Evolutionary conservation across 768 basidiomycete species (phyloP), one percentile per base, ranked within the genome.

Genomic region (Multifurca ochricompacta): DNA sequence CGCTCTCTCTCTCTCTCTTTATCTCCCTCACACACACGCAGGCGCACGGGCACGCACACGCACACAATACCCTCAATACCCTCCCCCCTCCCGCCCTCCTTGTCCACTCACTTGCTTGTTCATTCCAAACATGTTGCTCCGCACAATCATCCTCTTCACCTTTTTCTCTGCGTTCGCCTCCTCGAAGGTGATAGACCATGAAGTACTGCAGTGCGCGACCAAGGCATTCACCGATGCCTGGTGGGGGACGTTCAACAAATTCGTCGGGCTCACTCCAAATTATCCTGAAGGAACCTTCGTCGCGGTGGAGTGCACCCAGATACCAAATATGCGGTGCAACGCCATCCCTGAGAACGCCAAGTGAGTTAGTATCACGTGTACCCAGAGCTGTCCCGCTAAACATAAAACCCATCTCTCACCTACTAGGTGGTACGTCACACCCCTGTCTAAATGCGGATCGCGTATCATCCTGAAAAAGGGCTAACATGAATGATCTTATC

Each of bases 141-240:
- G 25, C 31, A 3, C 11, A 10, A 16, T 10, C n/a, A 13, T 52
- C 28, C 21, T 48, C 45, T 6, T 51, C 19, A 13, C 23, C 32
- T 3, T 47, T 8, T n/a, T 36, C 1, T 25, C 30, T n/a, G 2
- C 32, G 8, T 32, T 41, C 16, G 50, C 50, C 13, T 56, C 50
- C 18, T 34, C 40, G 23, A 40, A 9, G 32, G 44, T 18, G 31
- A 48, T 47, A 18, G 45, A 57, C 27, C 50, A 52, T 13, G 45
- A 52, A 13, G 56, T 57, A n/a, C 39, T 57, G 19, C 56, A 57
- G 28, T 57, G 56, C n/a, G 52, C 56, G 27, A 57, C 56, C 25
- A 57, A 57, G 40, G 56, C 50, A 4, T 57, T 52, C 40, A 52
- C 56, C 11, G 41, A 50, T 0, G 35, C 56, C 39, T 57, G 56